Base-by-base conservation (phyloP, 2,329 filamentous ascomycete genomes). In the Pyrenophora seminiperda region DNA sequence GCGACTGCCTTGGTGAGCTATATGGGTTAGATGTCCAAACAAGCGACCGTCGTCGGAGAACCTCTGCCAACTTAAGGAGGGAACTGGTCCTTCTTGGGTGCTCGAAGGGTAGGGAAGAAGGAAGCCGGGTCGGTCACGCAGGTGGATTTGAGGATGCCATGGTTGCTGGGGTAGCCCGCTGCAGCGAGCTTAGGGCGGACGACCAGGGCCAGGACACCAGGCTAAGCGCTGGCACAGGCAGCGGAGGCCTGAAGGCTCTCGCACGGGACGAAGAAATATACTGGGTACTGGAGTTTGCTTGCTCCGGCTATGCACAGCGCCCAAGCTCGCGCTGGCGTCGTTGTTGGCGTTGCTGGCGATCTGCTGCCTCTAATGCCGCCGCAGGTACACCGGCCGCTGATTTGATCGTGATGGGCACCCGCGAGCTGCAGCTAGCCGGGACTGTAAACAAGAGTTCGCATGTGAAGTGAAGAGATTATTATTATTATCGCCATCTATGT, bases 101-200 rank as follows among this genome's bases (percentile, higher is more conserved):
- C 66, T 63, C 72, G 72, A 73, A 73, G 70, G 70, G 60, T 70
- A 62, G 60, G 58, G 60, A 62, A 61, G 62, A 63, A 31, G 60
- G 60, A 62, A 58, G 54, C 56, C 47, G 52, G 54, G 58, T 53
- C 40, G 60, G 60, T 63, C 62, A 63, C 66, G 61, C 67, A 69
- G 68, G 65, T 68, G 64, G 66, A 61, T 66, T 64, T 69, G 68
- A 71, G 65, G 66, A 64, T 67, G 65, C 64, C 63, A 48, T 54
- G 36, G 62, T 51, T 63, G 61, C 61, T 58, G 49, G 54, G 56
- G 62, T 54, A 64, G 59, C 62, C 56, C 56, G 53, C 58, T 50
- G 58, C 53, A 47, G 56, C 47, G 61, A 66, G 57, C 61, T 68
- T 61, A 63, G 62, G 55, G 55, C 55, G 50, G 55, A 52, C 49